A percentile compares a stretch with the other conserved stretches of the same genome.
These are phyloP conservation scores for Mycena kentingensis DNA, from an alignment of 768 basidiomycete genomes.

Conservation along the genomic window DNA sequence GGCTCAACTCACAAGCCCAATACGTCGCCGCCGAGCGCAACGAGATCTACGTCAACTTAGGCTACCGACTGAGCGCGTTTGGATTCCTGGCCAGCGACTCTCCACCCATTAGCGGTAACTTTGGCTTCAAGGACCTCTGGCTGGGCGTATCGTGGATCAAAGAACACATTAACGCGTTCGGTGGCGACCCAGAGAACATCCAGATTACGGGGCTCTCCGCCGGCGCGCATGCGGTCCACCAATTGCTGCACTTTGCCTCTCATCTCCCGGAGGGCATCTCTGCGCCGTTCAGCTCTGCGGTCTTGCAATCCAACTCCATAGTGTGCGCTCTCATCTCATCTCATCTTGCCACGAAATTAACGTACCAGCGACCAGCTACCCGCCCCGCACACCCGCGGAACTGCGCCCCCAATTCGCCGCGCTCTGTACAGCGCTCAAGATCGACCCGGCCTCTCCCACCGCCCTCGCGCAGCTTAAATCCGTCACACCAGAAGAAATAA, in stretches of 20 bases:
- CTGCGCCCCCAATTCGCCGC: slow-evolving; percentile 64
- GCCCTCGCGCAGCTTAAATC: slow-evolving; percentile 55
- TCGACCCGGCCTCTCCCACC: slow-evolving; percentile 55
- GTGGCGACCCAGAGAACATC: slow-evolving; percentile 66
- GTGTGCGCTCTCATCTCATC: slow-evolving; percentile 41
- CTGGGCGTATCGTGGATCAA: slow-evolving; percentile 71
- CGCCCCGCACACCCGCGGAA: slow-evolving; percentile 61
- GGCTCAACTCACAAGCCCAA: slow-evolving; percentile 61
- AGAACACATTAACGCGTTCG: slow-evolving; percentile 67
- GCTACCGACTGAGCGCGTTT: slow-evolving; percentile 74
- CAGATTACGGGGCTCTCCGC: slow-evolving; percentile 73
- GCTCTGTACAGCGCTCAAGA: slow-evolving; percentile 53
- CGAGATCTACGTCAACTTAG: slow-evolving; percentile 77
- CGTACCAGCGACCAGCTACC: slow-evolving; percentile 37
- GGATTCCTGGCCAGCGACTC: slow-evolving; percentile 72
- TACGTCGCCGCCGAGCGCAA: slow-evolving; percentile 62
- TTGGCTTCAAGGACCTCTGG: slow-evolving; percentile 87
- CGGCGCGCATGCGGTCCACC: slow-evolving; percentile 75
- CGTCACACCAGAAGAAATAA: slow-evolving; percentile 52
- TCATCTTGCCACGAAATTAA: neutral
- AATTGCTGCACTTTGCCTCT: slow-evolving; percentile 70
- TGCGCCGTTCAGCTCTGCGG: slow-evolving; percentile 67
- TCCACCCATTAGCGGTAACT: slow-evolving; percentile 68
- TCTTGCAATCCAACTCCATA: slow-evolving; percentile 76
- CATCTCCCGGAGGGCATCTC: slow-evolving; percentile 53